Base-by-base conservation (phyloP, 78 protist species). In the Cavenderia fasciculata region DNA sequence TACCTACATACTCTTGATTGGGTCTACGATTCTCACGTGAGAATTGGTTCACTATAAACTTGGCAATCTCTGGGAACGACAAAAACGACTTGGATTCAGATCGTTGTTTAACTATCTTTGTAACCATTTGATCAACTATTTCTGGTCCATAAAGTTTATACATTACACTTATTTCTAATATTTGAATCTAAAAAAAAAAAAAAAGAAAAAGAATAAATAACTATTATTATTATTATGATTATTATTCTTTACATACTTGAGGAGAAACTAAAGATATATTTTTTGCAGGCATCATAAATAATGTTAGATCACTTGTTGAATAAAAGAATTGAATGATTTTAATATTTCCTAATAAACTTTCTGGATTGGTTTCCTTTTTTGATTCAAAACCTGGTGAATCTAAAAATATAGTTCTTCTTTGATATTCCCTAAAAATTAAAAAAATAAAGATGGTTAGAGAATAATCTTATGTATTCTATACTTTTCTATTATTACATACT, bases 341-440 rank as follows among this genome's bases (percentile, higher is more conserved):
- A 10, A 82, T 82, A 33, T 65, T 68, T 14, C 90, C 90, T 18
- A 82, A 56, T 25, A 82, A 33, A 8, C 59, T 82, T 23, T 82
- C 90, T 36, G 69, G 87, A 21, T 46, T 65, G 33, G 54, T 74
- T 56, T 82, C 90, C 1, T 62, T 82, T 36, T 82, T 82, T 34
- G 90, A 74, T 57, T 82, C 92, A 21, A 86, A 86, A 1, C 92
- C 92, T 14, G 92, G 92, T 8, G 84, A 71, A 34, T 86, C 92
- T 29, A 86, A 44, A 62, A 86, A 75, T 33, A 86, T 69, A 7
- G 92, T 86, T 46, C 71, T 74, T 54, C 43, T 86, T 71, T 74
- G 87, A 56, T 74, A 66, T 0, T 34, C 19, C 8, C 75, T 70
- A 10, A 34, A 7, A 4, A n/a, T n/a, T 34, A 12, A 16, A 14